Evolutionary conservation across 169 alveolate species (phyloP), one percentile per base, ranked within the genome.

Genomic region (Plasmodium chabaudi): DNA sequence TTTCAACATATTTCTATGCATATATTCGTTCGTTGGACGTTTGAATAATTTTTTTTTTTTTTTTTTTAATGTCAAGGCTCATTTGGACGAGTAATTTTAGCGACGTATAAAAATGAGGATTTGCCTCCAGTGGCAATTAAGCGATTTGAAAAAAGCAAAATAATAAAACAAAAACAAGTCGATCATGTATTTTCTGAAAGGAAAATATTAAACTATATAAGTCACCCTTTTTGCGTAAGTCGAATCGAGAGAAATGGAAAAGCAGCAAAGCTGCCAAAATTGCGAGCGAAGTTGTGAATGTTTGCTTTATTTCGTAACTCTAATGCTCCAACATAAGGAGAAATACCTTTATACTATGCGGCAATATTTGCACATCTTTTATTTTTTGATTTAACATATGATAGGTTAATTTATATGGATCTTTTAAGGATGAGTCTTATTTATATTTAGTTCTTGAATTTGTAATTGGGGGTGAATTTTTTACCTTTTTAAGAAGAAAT

Each of bases 391-490:
- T 6, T 12, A 21, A 49, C 1, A 5, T 10, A n/a, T 57, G 51
- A n/a, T 84, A 53, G 87, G 77, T 47, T 42, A 75, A 70, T 53
- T 51, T 90, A 94, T 74, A 86, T 70, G 97, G 97, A 7, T 93
- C 97, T 6, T 96, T 95, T 75, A 94, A 98, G 82, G 98, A 97
- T 87, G 97, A 95, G 25, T 89, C 96, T 25, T 96, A 97, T 55
- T 94, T 97, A 49, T 98, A 96, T 91, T 92, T 98, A 93, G 94
- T 97, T 65, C 95, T 98, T 93, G 99, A 98, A 69, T 98, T 95
- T 84, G 98, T 98, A 9, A 93, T 95, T 72, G 99, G 99, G 13
- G 99, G 99, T 0, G 99, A 98, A 86, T 96, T 98, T 64, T 98
- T 98, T 90, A 95, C 97, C 27, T 94, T 96, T 72, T 88, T 98